Evolutionary conservation across 139 green algal genomes (phyloP).

Genomic region (Chlorella sp.): DNA sequence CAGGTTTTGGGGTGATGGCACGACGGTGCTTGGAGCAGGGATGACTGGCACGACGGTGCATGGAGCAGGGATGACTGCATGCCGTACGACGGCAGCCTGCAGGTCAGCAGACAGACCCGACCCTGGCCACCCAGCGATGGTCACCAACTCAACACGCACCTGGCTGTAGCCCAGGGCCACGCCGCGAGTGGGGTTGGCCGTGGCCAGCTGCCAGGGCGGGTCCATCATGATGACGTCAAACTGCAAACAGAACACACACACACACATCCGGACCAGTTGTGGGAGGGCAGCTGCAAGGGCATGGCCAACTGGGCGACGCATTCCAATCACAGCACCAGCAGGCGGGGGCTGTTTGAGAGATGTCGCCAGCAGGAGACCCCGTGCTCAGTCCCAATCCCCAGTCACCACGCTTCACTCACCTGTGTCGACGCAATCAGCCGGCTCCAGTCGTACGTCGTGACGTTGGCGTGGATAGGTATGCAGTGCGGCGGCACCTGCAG

Average conservation of each 20-base stretch:
- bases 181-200: constrained; percentile 90
- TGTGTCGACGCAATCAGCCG: constrained; percentile 44
- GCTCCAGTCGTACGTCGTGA: constrained; percentile 89
- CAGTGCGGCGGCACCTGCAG: constrained; percentile 83
- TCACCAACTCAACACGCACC: constrained; percentile 45
- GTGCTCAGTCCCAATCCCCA: too few species aligned
- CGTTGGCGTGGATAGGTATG: constrained; percentile 92
- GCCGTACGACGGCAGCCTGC: not conserved
- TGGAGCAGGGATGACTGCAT: not conserved
- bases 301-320: too few species aligned
- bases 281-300: not conserved
- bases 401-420: not conserved
- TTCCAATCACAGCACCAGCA: too few species aligned
- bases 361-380: too few species aligned
- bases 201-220: constrained; percentile 95
- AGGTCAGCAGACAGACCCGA: not conserved
- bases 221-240: constrained; percentile 96
- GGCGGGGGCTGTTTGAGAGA: too few species aligned
- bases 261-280: too few species aligned
- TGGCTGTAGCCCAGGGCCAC: constrained; percentile 93
- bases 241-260: too few species aligned
- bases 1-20: not conserved
- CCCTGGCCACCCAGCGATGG: not conserved
- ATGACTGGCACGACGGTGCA: too few species aligned
- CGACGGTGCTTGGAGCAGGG: too few species aligned